A percentile compares a stretch with the other conserved stretches of the same genome.
Evolutionary conservation across 202 grass and related monocot genomes (phyloP).

Genomic region (Musa balbisiana): DNA sequence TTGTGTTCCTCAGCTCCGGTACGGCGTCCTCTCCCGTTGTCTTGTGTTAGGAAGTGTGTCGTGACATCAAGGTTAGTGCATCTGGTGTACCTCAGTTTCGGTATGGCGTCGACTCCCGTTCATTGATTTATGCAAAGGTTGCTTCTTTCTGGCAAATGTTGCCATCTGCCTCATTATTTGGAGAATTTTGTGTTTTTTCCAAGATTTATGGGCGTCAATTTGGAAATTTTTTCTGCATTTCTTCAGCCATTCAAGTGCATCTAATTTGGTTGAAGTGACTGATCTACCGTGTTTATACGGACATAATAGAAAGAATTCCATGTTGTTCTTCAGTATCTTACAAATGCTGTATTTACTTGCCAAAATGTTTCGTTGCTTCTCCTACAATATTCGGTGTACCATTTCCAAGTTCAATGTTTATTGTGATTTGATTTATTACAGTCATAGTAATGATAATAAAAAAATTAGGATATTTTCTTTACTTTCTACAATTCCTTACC

Average conservation of each 20-base stretch:
- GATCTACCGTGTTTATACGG: not conserved
- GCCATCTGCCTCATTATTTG: not conserved
- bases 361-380: too few relatives aligned
- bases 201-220: not conserved
- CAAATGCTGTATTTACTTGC: too few relatives aligned
- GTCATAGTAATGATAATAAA: too few relatives aligned
- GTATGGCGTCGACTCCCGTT: slow-evolving; percentile 23
- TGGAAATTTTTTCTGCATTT: not conserved
- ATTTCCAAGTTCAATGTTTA: too few relatives aligned
- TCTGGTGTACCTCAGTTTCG: slow-evolving; percentile 66
- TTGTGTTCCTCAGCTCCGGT: slow-evolving; percentile 79
- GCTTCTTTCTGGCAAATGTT: not conserved
- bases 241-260: not conserved
- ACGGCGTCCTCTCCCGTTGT: not conserved
- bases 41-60: slow-evolving; percentile 1
- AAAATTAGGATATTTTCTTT: too few relatives aligned
- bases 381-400: too few relatives aligned
- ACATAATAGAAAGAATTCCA: too few relatives aligned
- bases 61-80: slow-evolving; percentile 52
- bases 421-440: too few relatives aligned
- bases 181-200: not conserved
- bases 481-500: too few relatives aligned
- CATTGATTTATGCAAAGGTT: not conserved
- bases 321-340: too few relatives aligned
- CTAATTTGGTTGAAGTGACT: not conserved